These are phyloP conservation scores for Oldenlandia corymbosa DNA, from an alignment of 257 asterid species.

Conservation along the genomic window DNA sequence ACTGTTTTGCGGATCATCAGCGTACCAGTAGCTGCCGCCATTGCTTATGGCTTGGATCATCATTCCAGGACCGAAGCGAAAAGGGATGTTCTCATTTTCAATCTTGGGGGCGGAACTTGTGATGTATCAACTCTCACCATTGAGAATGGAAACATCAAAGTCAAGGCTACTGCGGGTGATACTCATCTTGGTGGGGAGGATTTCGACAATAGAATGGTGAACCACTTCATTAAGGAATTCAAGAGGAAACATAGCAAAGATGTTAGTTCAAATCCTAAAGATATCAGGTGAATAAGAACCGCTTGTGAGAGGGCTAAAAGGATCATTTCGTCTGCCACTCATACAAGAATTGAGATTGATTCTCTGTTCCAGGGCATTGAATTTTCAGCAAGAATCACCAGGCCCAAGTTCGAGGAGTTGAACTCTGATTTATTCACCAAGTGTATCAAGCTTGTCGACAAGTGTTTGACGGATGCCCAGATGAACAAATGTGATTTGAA, in stretches of 20 bases:
- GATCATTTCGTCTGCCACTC: conserved; percentile 7
- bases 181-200: conserved; percentile 20
- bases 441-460: conserved; percentile 31
- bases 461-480: conserved; percentile 29
- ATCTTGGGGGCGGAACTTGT: conserved; percentile 26
- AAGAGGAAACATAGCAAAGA: conserved; percentile 14
- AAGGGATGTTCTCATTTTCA: no score
- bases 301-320: no score
- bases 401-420: conserved; percentile 29
- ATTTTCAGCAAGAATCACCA: conserved; percentile 14
- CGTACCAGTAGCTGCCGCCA: not conserved
- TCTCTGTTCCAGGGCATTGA: conserved; percentile 10
- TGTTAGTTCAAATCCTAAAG: conserved; percentile 17
- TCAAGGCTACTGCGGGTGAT: conserved; percentile 30
- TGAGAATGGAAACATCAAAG: conserved; percentile 29
- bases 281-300: conserved; percentile 17
- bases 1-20: conserved; percentile 25
- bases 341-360: not conserved
- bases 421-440: conserved; percentile 31
- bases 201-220: no score
- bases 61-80: conserved; percentile 6
- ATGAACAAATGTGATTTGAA: conserved; percentile 24
- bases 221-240: no score
- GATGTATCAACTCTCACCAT: conserved; percentile 26
- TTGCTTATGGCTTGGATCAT: conserved; percentile 5